Evolutionary conservation across 2,329 filamentous ascomycete species (phyloP).

Genomic region (Ophiostoma ulmi): DNA sequence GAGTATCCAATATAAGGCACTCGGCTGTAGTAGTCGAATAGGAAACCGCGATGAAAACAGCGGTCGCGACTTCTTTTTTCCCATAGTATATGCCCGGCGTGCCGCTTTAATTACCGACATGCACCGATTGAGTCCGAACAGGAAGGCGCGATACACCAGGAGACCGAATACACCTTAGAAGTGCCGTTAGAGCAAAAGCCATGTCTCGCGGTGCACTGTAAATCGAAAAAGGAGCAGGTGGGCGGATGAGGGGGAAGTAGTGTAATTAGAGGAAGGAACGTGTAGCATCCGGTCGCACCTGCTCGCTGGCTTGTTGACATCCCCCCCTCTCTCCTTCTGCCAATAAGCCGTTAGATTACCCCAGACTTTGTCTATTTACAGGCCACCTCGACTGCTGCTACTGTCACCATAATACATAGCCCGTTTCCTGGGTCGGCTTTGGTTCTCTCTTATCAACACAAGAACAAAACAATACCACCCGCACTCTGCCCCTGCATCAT

Average conservation of each 20-base stretch:
- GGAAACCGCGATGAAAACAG: neutral
- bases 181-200: neutral
- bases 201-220: slow-evolving; percentile 4
- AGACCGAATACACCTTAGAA: neutral
- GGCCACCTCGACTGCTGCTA: neutral
- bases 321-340: neutral
- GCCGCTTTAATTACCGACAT: neutral
- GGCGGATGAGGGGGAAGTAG: neutral
- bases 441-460: neutral
- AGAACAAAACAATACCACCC: neutral
- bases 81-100: neutral
- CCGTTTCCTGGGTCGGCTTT: neutral
- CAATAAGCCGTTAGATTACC: neutral
- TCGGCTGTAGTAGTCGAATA: neutral
- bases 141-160: slow-evolving; percentile 1
- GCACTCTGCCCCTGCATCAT: neutral
- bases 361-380: slow-evolving; percentile 9
- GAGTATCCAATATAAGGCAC: neutral
- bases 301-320: neutral
- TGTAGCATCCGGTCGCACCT: neutral
- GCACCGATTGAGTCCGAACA: neutral
- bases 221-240: neutral
- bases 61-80: neutral
- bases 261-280: neutral
- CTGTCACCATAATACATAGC: neutral